Base-by-base conservation (phyloP, 2,329 filamentous ascomycete genomes). In the Aschersonia sp. region DNA sequence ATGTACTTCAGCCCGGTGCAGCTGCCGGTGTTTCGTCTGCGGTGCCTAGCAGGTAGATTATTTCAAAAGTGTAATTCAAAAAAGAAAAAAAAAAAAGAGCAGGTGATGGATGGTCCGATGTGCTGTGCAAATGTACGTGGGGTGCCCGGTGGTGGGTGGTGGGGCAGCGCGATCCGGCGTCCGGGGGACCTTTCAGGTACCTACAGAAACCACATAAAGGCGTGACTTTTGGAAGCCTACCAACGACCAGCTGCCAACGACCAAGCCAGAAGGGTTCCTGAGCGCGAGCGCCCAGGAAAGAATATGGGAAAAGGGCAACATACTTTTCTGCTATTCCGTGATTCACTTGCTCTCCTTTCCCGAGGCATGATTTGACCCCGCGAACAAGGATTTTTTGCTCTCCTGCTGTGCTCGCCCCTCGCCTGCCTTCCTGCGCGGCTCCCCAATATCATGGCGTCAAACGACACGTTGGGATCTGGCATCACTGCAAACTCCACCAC, bases 401-500 rank as follows among this genome's bases (percentile, higher is more conserved):
- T 22, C 22, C 22, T 22, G 22, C 22, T 22, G 22, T 22, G 22
- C 35, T 37, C 35, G 35, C 35, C 35, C 8, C 35, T 37, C 35
- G 35, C 8, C 12, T 4, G 8, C 12, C 8, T n/a, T 32, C 31
- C 12, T 14, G 14, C 14, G 1, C 42, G 42, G 8, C 22, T 6
- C 7, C 22, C 40, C 35, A 8, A 7, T 40, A 37, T 39, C 40
- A 47, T 47, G 45, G 41, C 45, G 7, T 53, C 53, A 45, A 60
- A 62, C 14, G 47, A 52, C 9, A 55, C 59, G 14, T 41, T 48
- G 5, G 14, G 48, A 5, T 49, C 49, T n/a, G 54, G 54, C 41
- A 52, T 53, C 32, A 48, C 62, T 6, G 61, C 35, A 22, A 42
- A 64, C 32, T 50, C 56, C 14, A 48, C 63, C 40, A 62, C 63